Evolutionary conservation across 805 yeast species (phyloP).

Genomic region (Candida incommunis): DNA sequence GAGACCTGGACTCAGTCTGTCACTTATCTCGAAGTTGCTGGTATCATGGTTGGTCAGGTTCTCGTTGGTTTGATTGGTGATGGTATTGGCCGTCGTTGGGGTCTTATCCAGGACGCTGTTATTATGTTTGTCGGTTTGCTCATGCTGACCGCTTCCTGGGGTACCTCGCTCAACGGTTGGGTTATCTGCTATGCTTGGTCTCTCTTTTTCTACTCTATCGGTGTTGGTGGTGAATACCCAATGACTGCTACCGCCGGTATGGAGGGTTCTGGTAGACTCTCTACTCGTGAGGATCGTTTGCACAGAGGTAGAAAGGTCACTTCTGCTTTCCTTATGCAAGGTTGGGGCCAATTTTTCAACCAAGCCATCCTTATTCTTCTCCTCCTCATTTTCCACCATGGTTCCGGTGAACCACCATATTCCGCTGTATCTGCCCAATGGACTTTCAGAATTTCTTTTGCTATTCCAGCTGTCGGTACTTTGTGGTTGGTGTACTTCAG

Average conservation of each 20-base stretch:
- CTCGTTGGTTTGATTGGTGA: constrained; percentile 43
- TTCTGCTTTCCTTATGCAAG: constrained; percentile 21
- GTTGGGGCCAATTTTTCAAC: constrained; percentile 22
- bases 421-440: constrained; percentile 24
- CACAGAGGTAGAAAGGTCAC: constrained; percentile 26
- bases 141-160: constrained; percentile 47
- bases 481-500: constrained; percentile 25
- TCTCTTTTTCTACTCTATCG: constrained; percentile 34
- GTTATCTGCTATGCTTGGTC: constrained; percentile 34
- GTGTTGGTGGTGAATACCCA: constrained; percentile 60
- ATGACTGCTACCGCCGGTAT: constrained; percentile 47
- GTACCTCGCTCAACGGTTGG: constrained; percentile 39
- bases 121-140: constrained; percentile 43
- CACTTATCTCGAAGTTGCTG: constrained; percentile 23
- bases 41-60: constrained; percentile 50
- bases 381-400: constrained; percentile 19
- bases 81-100: constrained; percentile 46
- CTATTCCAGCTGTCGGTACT: constrained; percentile 25
- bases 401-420: constrained; percentile 15
- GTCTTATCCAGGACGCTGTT: constrained; percentile 42
- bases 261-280: constrained; percentile 24
- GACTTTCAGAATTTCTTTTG: constrained; percentile 25
- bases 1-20: constrained; percentile 23
- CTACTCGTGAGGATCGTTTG: constrained; percentile 21
- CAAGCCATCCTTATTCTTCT: constrained; percentile 17